Evolutionary conservation across 306 rosid genomes (phyloP).

Genomic region (Alnus rubra): DNA sequence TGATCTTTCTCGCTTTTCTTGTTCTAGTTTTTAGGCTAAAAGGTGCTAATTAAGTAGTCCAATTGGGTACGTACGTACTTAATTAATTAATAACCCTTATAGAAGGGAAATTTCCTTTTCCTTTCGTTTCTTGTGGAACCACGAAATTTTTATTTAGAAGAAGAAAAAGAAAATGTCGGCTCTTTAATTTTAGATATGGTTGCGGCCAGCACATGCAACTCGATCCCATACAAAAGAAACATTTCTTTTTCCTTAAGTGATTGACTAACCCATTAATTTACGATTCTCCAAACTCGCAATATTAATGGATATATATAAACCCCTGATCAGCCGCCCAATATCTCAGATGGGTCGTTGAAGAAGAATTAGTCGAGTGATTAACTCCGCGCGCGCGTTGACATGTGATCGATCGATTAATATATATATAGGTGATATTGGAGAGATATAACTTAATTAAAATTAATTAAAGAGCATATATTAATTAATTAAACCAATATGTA

Average conservation of each 20-base stretch:
- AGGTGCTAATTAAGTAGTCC: not conserved
- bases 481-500: too few species aligned
- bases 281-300: slow-evolving; percentile 30
- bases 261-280: slow-evolving; percentile 12
- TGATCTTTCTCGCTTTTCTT: slow-evolving; percentile 6
- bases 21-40: not conserved
- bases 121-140: not conserved
- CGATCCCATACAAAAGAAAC: not conserved
- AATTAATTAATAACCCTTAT: not conserved
- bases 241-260: not conserved
- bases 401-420: slow-evolving; percentile 9
- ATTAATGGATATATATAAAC: slow-evolving; percentile 26
- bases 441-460: too few species aligned
- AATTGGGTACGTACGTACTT: not conserved
- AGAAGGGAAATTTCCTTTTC: slow-evolving; percentile 4
- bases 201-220: not conserved
- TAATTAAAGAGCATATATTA: too few species aligned
- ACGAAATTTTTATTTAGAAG: not conserved
- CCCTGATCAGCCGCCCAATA: slow-evolving; percentile 45
- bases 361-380: slow-evolving; percentile 44
- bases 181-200: not conserved
- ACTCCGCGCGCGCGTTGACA: slow-evolving; percentile 32
- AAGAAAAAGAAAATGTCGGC: not conserved
- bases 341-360: slow-evolving; percentile 30
- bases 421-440: too few species aligned